A percentile compares a stretch with the other conserved stretches of the same genome.
Evolutionary conservation across 768 basidiomycete genomes (phyloP).

Genomic region (Cyclocybe aegerita): DNA sequence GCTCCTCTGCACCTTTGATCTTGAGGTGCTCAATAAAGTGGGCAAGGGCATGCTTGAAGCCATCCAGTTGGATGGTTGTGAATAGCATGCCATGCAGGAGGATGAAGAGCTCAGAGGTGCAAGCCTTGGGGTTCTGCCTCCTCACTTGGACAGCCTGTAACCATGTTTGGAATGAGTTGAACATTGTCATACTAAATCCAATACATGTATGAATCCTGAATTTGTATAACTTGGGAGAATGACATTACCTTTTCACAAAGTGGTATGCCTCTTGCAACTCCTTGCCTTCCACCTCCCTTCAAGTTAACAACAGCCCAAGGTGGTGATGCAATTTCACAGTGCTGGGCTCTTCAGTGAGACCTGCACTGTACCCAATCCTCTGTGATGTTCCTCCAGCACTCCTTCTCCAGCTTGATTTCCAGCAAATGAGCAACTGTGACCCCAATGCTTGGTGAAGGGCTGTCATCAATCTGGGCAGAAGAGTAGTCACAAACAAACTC

Average conservation of each 20-base stretch:
- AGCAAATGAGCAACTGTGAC: constrained; percentile 76
- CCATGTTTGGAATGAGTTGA: no score
- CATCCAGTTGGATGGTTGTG: no score
- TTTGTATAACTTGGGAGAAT: constrained; percentile 1
- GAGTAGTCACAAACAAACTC: constrained; percentile 50
- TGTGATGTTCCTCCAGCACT: constrained; percentile 87
- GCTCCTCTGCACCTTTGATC: no score
- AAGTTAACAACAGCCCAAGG: constrained; percentile 72
- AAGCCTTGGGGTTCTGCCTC: no score
- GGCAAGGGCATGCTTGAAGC: no score
- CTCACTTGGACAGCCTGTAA: no score
- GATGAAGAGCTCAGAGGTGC: no score
- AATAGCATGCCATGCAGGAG: no score
- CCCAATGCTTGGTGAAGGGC: constrained; percentile 78
- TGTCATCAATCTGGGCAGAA: constrained; percentile 60
- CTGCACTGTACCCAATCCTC: constrained; percentile 89
- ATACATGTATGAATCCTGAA: constrained; percentile 5
- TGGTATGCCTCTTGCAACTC: constrained; percentile 89
- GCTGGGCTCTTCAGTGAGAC: constrained; percentile 88
- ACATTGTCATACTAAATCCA: no score
- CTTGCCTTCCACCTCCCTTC: constrained; percentile 74
- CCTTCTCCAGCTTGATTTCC: constrained; percentile 88
- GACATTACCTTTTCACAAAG: constrained; percentile 82
- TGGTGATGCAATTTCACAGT: constrained; percentile 94
- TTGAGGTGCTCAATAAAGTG: no score